These are phyloP conservation scores for Eucalyptus sideroxylon DNA, from an alignment of 345 rosid genomes.

Conservation along the genomic window DNA sequence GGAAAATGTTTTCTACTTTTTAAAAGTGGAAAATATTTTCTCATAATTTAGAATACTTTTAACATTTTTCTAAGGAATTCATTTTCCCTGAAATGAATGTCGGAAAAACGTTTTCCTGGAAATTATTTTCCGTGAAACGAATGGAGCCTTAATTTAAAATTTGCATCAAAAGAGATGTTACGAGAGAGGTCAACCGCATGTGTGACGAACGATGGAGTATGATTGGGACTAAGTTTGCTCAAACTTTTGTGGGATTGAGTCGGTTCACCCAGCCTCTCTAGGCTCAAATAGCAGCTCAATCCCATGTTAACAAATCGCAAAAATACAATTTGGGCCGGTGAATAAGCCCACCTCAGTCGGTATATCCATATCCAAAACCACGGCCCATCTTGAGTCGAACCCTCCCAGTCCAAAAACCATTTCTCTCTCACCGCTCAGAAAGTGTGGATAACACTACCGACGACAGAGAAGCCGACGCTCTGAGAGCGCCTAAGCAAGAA, in stretches of 20 bases:
- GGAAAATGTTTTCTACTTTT: no score
- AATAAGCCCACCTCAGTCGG: not conserved
- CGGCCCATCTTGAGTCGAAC: not conserved
- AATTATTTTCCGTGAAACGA: no score
- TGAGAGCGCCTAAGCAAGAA: not conserved
- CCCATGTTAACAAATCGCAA: not conserved
- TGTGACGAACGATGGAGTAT: not conserved
- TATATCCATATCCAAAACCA: not conserved
- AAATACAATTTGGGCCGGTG: not conserved
- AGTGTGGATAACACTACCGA: not conserved
- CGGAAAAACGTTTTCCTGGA: fast-evolving
- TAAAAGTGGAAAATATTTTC: no score
- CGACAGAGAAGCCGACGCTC: not conserved
- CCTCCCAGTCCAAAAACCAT: not conserved
- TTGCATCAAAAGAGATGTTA: no score
- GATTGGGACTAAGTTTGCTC: not conserved
- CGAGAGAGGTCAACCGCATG: not conserved
- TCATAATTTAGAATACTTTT: no score
- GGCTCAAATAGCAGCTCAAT: no score
- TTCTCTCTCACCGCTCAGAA: not conserved
- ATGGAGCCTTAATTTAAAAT: no score
- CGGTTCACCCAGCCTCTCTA: no score
- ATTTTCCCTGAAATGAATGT: fast-evolving
- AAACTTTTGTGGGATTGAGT: no score
- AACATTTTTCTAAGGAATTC: no score